Evolutionary conservation across 176 grass and related monocot genomes (phyloP).

Genomic region (Carex cristatella): DNA sequence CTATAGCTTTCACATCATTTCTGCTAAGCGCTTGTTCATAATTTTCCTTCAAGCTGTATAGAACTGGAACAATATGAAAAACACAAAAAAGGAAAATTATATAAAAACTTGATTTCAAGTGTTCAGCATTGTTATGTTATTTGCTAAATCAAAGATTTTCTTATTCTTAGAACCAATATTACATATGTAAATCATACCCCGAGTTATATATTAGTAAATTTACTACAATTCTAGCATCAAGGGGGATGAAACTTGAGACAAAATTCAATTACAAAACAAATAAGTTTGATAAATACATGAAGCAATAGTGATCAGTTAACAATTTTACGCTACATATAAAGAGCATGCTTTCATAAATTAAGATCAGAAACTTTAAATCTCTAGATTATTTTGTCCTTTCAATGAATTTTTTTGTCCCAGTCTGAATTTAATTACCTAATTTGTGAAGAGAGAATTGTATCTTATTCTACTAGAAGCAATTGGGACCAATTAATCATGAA

Average conservation of each 20-base stretch:
- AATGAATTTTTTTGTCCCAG: not conserved
- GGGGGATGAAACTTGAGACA: not conserved
- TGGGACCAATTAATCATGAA: not conserved
- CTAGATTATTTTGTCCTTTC: not conserved
- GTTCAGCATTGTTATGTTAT: not conserved
- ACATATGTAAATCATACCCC: not conserved
- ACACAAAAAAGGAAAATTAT: not conserved
- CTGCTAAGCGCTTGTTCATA: constrained; percentile 71
- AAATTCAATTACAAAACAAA: not conserved
- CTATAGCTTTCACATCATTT: constrained; percentile 88
- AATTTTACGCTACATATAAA: not conserved
- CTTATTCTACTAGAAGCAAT: not conserved
- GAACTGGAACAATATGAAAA: constrained; percentile 40
- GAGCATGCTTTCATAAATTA: not conserved
- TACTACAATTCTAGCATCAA: not conserved
- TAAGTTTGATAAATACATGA: not conserved
- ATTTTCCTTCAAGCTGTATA: constrained; percentile 61
- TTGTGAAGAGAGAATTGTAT: not conserved
- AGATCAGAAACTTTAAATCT: not conserved
- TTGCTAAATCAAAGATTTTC: not conserved
- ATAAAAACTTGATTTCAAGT: not conserved
- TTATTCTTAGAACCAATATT: not conserved
- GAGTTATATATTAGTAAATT: not conserved
- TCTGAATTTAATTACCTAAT: not conserved
- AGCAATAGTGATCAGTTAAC: not conserved